Conservation (phyloP, 352 stramenopile genomes). For the Pythium aquatile region DNA sequence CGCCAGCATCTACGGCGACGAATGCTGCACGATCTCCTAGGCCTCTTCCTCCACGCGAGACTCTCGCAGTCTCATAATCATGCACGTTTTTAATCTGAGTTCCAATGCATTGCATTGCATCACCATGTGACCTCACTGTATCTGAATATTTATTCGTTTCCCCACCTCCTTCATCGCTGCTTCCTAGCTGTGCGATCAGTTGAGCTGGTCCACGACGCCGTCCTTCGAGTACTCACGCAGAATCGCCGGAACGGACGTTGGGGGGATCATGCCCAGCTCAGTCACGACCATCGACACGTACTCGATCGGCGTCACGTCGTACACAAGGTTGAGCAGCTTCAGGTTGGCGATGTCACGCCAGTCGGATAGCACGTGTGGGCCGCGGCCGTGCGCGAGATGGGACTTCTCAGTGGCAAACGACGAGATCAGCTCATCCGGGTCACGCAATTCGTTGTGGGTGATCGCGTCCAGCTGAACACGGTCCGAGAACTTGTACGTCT, state of each 20-base stretch:
- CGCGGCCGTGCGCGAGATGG: constrained; percentile 29
- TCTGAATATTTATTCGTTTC: neutral
- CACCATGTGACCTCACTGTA: neutral
- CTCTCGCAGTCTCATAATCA: neutral
- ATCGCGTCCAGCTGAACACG: constrained; percentile 98
- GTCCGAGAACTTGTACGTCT: constrained; percentile 98
- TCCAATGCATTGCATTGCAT: neutral
- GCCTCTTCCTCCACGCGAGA: neutral
- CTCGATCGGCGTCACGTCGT: constrained; percentile 96
- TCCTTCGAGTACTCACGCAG: constrained; percentile 92
- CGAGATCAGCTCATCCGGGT: constrained; percentile 88
- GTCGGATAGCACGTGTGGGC: constrained; percentile 72
- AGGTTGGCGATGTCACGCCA: constrained; percentile 74
- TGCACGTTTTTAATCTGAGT: neutral
- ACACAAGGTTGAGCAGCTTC: constrained; percentile 88
- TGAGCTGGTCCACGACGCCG: constrained; percentile 45
- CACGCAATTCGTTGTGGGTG: constrained; percentile 96
- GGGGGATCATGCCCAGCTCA: constrained; percentile 97
- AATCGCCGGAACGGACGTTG: constrained; percentile 96
- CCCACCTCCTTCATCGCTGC: neutral
- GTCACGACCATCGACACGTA: constrained; percentile 98
- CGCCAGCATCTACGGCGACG: constrained; percentile 70
- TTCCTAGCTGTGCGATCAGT: constrained; percentile 7
- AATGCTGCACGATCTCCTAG: constrained; percentile 66
- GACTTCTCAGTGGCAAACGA: constrained; percentile 58